Percentiles rank a stretch among this genome's conserved stretches.
Evolutionary conservation across 208 protist genomes (phyloP).

Genomic region (Phytomonas francai): DNA sequence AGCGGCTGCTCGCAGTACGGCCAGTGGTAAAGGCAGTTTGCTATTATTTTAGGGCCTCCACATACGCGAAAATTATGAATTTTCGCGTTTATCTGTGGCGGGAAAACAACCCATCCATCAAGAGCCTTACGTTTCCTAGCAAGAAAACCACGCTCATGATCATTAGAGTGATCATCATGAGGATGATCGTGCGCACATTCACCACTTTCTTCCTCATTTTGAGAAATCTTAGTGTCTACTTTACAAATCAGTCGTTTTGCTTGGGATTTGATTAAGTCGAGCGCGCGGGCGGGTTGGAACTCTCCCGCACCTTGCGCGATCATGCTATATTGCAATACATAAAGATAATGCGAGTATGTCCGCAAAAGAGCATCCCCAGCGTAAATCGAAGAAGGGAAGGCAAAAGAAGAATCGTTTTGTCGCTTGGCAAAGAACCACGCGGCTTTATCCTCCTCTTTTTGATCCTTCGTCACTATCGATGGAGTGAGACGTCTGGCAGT

Average conservation of each 20-base stretch:
- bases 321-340: conserved; percentile 36
- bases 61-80: background rate
- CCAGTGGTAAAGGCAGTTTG: conserved; percentile 67
- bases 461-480: background rate
- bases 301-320: conserved; percentile 51
- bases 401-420: background rate
- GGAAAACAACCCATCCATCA: background rate
- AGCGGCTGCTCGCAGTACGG: conserved; percentile 90
- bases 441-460: background rate
- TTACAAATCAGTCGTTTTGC: background rate
- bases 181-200: background rate
- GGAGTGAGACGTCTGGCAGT: background rate
- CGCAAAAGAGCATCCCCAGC: conserved; percentile 22
- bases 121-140: background rate
- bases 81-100: background rate
- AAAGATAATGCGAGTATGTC: conserved; percentile 28
- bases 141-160: background rate
- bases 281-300: conserved; percentile 29
- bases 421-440: background rate
- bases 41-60: background rate
- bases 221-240: background rate
- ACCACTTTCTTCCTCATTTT: background rate
- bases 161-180: background rate
- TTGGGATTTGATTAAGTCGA: conserved; percentile 14
- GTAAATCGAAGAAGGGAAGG: background rate